Conservation (phyloP, 2,329 filamentous ascomycete species). For the Sporothrix brasiliensis region DNA sequence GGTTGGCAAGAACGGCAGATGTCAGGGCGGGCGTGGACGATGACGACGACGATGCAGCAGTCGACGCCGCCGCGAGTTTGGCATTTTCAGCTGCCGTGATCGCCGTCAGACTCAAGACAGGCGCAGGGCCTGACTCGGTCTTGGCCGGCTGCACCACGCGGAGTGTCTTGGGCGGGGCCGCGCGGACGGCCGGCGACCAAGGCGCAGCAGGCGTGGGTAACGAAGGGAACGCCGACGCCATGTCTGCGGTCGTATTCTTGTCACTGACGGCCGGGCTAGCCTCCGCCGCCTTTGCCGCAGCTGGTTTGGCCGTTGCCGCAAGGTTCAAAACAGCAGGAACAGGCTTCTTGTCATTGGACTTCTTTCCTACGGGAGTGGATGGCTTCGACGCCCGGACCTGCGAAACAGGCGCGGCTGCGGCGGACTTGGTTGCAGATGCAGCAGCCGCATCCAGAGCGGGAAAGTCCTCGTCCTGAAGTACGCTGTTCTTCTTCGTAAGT, state of each 20-base stretch:
- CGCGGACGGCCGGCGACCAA: slow-evolving; percentile 56
- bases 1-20: slow-evolving; percentile 8
- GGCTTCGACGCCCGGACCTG: slow-evolving; percentile 41
- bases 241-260: slow-evolving; percentile 45
- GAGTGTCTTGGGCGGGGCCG: slow-evolving; percentile 63
- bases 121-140: slow-evolving; percentile 49
- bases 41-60: not conserved
- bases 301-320: slow-evolving; percentile 47
- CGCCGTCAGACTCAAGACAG: slow-evolving; percentile 38
- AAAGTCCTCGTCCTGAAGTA: slow-evolving; percentile 65
- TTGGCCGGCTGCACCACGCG: slow-evolving; percentile 71
- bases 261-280: slow-evolving; percentile 41
- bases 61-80: slow-evolving; percentile 15
- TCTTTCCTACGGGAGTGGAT: slow-evolving; percentile 44
- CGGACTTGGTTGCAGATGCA: slow-evolving; percentile 38
- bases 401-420: slow-evolving; percentile 38
- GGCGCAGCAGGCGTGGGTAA: slow-evolving; percentile 54
- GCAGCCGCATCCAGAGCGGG: slow-evolving; percentile 56
- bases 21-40: slow-evolving; percentile 6
- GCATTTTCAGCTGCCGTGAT: slow-evolving; percentile 35
- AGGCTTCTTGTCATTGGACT: slow-evolving; percentile 39
- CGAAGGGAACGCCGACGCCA: slow-evolving; percentile 54
- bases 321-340: slow-evolving; percentile 53
- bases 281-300: slow-evolving; percentile 40
- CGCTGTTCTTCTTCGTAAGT: slow-evolving; percentile 41